phyloP scores from a whole-genome alignment of 202 grass and related monocot species.

The Bolboschoenoplectus hybrid region DNA sequence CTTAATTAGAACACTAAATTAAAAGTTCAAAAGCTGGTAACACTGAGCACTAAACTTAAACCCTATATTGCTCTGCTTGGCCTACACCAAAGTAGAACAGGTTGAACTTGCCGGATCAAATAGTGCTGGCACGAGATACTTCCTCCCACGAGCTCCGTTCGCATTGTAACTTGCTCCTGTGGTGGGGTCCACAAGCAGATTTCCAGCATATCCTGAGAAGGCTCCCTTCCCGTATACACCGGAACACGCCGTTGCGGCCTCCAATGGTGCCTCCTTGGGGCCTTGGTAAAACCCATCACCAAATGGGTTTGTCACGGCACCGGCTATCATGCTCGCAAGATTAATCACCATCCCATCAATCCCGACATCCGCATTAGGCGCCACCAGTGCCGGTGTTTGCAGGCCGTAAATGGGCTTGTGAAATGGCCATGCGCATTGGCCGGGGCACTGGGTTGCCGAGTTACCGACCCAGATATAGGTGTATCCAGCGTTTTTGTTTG shows the following conservation, averaged over 20 bases:
- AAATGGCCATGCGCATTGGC: constrained; percentile 74
- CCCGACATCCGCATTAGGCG: constrained; percentile 61
- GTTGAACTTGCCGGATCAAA: constrained; percentile 56
- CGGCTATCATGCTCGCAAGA: constrained; percentile 67
- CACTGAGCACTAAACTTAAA: not conserved
- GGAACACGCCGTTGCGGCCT: constrained; percentile 66
- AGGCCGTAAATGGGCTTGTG: constrained; percentile 65
- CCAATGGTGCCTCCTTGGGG: constrained; percentile 53
- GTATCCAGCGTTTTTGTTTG: constrained; percentile 30
- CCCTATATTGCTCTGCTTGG: not conserved
- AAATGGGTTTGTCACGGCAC: constrained; percentile 69
- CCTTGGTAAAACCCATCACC: constrained; percentile 85
- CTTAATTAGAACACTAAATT: not conserved
- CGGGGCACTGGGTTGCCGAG: constrained; percentile 57
- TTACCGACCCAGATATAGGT: constrained; percentile 66
- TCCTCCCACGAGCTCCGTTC: constrained; percentile 59
- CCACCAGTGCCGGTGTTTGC: constrained; percentile 43
- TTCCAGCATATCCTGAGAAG: constrained; percentile 61
- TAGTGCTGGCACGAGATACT: constrained; percentile 60
- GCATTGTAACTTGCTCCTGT: constrained; percentile 75
- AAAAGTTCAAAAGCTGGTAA: not conserved
- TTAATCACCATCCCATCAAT: constrained; percentile 63
- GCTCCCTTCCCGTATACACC: constrained; percentile 69
- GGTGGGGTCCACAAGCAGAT: constrained; percentile 47
- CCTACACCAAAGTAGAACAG: constrained; percentile 60